Evolutionary conservation across 257 asterid species (phyloP), one percentile per base, ranked within the genome.

Genomic region (Knoxia roxburghii): DNA sequence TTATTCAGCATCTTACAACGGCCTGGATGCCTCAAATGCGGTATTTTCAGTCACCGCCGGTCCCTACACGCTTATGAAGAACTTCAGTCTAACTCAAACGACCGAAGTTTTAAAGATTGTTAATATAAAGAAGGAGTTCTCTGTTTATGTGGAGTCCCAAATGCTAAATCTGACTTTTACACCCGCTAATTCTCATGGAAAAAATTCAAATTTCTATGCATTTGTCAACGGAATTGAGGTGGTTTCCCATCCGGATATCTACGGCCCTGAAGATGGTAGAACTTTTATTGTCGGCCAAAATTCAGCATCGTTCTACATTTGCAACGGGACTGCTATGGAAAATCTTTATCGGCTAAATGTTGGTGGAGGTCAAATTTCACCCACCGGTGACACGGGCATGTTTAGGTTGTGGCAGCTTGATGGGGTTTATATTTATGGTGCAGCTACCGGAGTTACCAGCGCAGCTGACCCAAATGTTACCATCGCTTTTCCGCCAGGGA

Each of bases 221-320:
- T 91, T 85, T 54, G 77, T 91, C 32, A 91, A 91, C 61, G 98
- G 98, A 61, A 89, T 91, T 55, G 95, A 87, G 84, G 68, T 91
- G 2, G 76, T 89, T 59, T 85, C 98, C 0, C 96, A 89, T 73
- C 98, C 95, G 0, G 96, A 91, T 69, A 91, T 91, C 21, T 91
- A 88, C 85, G 86, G 70, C 56, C 48, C 85, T 0, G 78, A 15
- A 8, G 91, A 72, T 51, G 89, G 91, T 46, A 67, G 71, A 23
- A 72, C 48, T 10, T 1, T 23, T 8, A 73, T 76, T 1, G 77
- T 89, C 30, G 98, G 98, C 18, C 89, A n/a, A n/a, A n/a, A 76
- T 64, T 15, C 77, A 18, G 70, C 83, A 1, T 83, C 85, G 8
- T 71, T 79, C 78, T 61, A 3, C 24, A 82, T 90, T 12, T 86